phyloP scores from a whole-genome alignment of 345 rosid genomes.

The Ailanthus altissimus region DNA sequence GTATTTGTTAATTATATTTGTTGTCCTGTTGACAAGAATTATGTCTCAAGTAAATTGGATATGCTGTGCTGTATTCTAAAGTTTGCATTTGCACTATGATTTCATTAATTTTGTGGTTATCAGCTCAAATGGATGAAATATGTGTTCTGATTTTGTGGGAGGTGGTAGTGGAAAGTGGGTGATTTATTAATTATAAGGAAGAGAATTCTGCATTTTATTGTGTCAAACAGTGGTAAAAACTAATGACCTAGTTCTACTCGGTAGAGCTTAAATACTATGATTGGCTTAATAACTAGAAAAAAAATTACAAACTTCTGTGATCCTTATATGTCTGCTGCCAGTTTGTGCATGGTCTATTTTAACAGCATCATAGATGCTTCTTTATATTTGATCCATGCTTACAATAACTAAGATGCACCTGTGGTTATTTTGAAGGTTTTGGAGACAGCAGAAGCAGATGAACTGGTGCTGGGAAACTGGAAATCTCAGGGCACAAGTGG shows the following conservation, averaged over 20 bases:
- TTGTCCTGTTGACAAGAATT: background rate
- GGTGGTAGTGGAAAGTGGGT: background rate
- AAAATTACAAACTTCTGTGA: background rate
- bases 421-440: slow-evolving; percentile 35
- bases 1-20: background rate
- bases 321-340: background rate
- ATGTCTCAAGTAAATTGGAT: background rate
- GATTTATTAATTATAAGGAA: background rate
- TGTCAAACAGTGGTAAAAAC: background rate
- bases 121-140: background rate
- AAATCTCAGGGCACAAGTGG: slow-evolving; percentile 56
- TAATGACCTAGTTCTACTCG: background rate
- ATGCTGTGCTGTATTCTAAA: background rate
- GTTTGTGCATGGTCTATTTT: background rate
- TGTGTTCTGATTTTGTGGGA: background rate
- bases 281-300: background rate
- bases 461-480: slow-evolving; percentile 55
- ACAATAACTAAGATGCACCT: background rate
- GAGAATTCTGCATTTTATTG: background rate
- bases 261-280: background rate
- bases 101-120: background rate
- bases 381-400: background rate
- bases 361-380: background rate
- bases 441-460: slow-evolving; percentile 47
- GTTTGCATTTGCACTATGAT: background rate